Evolutionary conservation across 176 grass and related monocot species (phyloP), one percentile per base, ranked within the genome.

Genomic region (Rhynchospora tenuis): DNA sequence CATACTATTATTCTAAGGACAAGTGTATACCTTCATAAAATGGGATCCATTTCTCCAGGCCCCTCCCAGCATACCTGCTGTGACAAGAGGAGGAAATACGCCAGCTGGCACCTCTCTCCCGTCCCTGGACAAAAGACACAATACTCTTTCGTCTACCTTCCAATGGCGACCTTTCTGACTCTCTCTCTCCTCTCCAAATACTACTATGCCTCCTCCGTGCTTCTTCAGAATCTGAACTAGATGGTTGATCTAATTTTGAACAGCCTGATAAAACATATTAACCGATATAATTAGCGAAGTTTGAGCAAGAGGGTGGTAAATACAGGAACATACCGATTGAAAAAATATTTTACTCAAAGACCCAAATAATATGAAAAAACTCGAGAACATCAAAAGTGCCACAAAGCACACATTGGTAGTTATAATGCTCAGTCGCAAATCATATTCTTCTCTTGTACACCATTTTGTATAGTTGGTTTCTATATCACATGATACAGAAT

Each of bases 101-200:
- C 88, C 92, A 98, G 84, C 89, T 93, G 66, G 60, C 42, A 88
- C 95, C 95, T 87, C 82, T 79, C 89, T 98, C 92, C 85, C 90
- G 92, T 67, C 95, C 92, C 71, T 94, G 89, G 47, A 98, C 81
- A 86, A 89, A 94, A 56, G 79, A 78, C 15, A 93, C 61, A 84
- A 98, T 91, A 48, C 87, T 98, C 91, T 90, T 91, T 81, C 83
- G 91, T 82, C 59, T 82, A 47, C 62, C 62, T 82, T 82, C 60
- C 59, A 80, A 67, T 82, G 70, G 86, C 51, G 83, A 71, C 85
- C 47, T 83, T 78, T 68, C 68, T 66, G 89, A 86, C 90, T 84
- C 83, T 85, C 46, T 74, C 85, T 95, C 90, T 48, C 95, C 90
- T 84, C 86, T 98, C 95, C 95, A 98, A 84, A 95, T 91, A 90